Base-by-base conservation (phyloP, 176 grass and related monocot genomes). In the Musa schizocarpa region DNA sequence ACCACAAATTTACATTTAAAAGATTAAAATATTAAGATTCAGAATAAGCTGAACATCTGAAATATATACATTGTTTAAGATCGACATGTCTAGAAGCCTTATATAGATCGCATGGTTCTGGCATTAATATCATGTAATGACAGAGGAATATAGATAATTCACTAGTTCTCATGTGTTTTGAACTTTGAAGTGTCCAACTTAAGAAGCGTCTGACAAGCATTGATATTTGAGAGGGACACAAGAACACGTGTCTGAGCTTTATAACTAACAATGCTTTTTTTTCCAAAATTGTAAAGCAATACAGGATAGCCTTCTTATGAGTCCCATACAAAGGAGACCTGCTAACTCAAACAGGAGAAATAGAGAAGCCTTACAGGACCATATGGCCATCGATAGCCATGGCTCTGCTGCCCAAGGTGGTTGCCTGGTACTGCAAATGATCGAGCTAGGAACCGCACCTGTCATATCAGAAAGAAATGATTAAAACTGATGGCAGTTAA, bases 341-440 rank as follows among this genome's bases (percentile, higher is more conserved):
- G 64, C 51, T 77, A 79, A 50, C 25, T 54, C 22, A 79, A 57
- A 67, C 72, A 57, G 29, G 53, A 76, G 56, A 54, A 81, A 21
- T 29, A 69, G 73, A 25, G 20, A 80, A 79, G 23, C 87, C 87
- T 89, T 81, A 93, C 95, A 25, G 90, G 95, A 53, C 95, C 95
- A 87, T 93, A 98, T 17, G 95, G 95, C 95, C 95, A 98, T 63
- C 90, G 86, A 83, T 91, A 92, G 76, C 95, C 95, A 78, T 86
- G 85, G 75, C 95, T 98, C 63, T 81, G 87, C 80, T 98, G 90
- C 71, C 95, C 95, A 82, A 87, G 78, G 89, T 98, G 88, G 74
- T 98, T 93, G 50, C 95, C 95, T 71, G 95, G 90, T 80, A 98
- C 88, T 67, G 88, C 80, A 93, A 98, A 98, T 63, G 95, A 98